Base-by-base conservation (phyloP, 352 stramenopile species). In the Phytopythium litorale region DNA sequence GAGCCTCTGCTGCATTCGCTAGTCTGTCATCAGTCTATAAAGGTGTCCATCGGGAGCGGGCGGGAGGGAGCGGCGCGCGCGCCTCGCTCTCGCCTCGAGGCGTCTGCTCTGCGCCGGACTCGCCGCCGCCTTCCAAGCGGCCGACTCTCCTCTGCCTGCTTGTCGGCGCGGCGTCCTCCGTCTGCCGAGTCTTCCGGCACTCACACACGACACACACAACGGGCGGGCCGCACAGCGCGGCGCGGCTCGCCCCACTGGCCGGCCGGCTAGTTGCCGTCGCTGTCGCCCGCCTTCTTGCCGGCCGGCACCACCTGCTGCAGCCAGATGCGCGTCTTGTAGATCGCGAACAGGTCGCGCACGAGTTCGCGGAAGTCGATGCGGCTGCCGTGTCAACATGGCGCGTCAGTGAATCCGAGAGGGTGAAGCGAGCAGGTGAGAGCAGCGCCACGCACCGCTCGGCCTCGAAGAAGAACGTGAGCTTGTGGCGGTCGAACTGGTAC, bases 241-340 rank as follows among this genome's bases (percentile, higher is more conserved):
- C 16, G 28, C 28, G 28, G 28, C 7, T 9, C 35, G 12, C 35
- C 35, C 35, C 35, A 15, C 35, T 40, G 35, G 12, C 35, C 54
- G 38, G 2, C 38, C 13, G 28, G 33, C 71, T 88, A 87, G 52
- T 84, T 85, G 37, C 70, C 38, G 35, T 93, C 81, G n/a, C 68
- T 59, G 40, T 91, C 79, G 65, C 71, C 73, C 46, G 73, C 45
- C 65, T 92, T 91, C 68, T 92, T 94, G 35, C 81, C 81, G 18
- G 64, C 76, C 9, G 85, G 81, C 35, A 94, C 77, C 45, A 99
- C 81, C 75, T 99, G 96, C 74, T 99, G 93, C 67, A 99, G 94
- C 97, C 97, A 99, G 64, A 99, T 99, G 62, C 97, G 84, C 51
- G 96, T 99, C 81, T 99, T 99, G 79, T 99, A 99, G 66, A 99